A percentile compares a stretch with the other conserved stretches of the same genome.
Conservation (phyloP, 169 alveolate species). For the Amoebophrya sp. region DNA sequence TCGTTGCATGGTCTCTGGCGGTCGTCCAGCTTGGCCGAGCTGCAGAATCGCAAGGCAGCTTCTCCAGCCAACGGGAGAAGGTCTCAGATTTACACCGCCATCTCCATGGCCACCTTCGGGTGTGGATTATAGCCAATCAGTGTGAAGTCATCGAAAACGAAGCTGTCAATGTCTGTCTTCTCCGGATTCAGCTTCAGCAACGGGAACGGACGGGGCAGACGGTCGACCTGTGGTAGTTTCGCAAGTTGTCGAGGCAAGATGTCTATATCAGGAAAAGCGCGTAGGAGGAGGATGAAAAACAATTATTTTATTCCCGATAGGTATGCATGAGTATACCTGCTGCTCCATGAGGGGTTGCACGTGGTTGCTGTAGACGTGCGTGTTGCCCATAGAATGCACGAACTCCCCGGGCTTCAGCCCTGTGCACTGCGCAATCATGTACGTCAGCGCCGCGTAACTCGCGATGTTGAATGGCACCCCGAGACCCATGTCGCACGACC, state of each 20-base stretch:
- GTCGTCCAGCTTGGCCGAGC: too few relatives aligned
- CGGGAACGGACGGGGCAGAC: conserved; percentile 94
- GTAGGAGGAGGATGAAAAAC: too few relatives aligned
- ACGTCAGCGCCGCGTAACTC: conserved; percentile 79
- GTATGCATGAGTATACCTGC: too few relatives aligned
- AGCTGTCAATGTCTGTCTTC: conserved; percentile 59
- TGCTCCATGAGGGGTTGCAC: conserved; percentile 73
- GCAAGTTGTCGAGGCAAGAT: too few relatives aligned
- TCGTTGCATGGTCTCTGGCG: too few relatives aligned
- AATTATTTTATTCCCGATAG: too few relatives aligned
- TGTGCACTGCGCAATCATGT: conserved; percentile 84
- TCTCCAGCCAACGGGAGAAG: too few relatives aligned
- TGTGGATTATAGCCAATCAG: conserved; percentile 70
- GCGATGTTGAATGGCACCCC: conserved; percentile 98
- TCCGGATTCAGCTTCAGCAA: conserved; percentile 56
- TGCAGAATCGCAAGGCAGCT: too few relatives aligned
- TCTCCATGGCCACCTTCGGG: conserved; percentile 23
- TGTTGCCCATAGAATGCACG: conserved; percentile 83
- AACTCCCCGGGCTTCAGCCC: conserved; percentile 78
- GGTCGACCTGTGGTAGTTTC: too few relatives aligned
- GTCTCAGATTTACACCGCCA: conserved; percentile 23
- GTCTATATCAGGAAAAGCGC: too few relatives aligned
- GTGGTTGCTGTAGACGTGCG: conserved; percentile 87
- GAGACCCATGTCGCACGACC: conserved; percentile 92
- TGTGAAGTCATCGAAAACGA: conserved; percentile 65